Evolutionary conservation across 805 yeast species (phyloP).

Genomic region (Candida coquimbonensis): DNA sequence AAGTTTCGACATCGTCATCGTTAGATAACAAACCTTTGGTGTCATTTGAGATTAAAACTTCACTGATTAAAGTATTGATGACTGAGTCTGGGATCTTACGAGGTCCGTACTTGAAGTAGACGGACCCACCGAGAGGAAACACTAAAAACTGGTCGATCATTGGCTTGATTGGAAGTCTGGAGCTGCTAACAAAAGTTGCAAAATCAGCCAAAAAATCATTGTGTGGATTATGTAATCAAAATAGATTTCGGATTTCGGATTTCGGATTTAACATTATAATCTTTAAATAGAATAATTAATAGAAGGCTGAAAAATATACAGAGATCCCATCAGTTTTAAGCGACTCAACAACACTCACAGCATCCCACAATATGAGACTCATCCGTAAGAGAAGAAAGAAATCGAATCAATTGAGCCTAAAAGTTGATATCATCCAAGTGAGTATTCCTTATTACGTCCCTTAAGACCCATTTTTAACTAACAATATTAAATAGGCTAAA

Average conservation of each 20-base stretch:
- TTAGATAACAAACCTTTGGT: slow-evolving; percentile 15
- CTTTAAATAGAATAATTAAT: too few species aligned
- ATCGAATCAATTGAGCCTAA: slow-evolving; percentile 7
- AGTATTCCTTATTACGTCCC: background rate
- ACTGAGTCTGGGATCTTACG: slow-evolving; percentile 33
- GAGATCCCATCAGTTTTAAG: too few species aligned
- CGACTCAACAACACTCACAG: background rate
- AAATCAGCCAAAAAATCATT: too few species aligned
- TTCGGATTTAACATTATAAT: too few species aligned
- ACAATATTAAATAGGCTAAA: slow-evolving; percentile 12
- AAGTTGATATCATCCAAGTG: slow-evolving; percentile 15
- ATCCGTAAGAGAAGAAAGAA: slow-evolving; percentile 5
- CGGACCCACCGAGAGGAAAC: slow-evolving; percentile 46
- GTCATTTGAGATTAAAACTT: slow-evolving; percentile 37
- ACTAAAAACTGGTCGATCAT: slow-evolving; percentile 44
- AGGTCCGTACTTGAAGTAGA: slow-evolving; percentile 40
- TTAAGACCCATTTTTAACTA: background rate
- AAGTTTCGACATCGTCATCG: slow-evolving; percentile 21
- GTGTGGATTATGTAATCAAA: too few species aligned
- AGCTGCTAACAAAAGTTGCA: too few species aligned
- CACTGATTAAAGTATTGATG: slow-evolving; percentile 42
- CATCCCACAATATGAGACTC: slow-evolving; percentile 4
- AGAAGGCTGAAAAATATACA: too few species aligned
- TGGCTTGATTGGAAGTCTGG: background rate
- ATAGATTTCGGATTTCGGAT: too few species aligned